A percentile compares a stretch with the other conserved stretches of the same genome.
These are phyloP conservation scores for Backusella mclennaniae DNA, from an alignment of 192 early-diverging fungal species.

Conservation along the genomic window DNA sequence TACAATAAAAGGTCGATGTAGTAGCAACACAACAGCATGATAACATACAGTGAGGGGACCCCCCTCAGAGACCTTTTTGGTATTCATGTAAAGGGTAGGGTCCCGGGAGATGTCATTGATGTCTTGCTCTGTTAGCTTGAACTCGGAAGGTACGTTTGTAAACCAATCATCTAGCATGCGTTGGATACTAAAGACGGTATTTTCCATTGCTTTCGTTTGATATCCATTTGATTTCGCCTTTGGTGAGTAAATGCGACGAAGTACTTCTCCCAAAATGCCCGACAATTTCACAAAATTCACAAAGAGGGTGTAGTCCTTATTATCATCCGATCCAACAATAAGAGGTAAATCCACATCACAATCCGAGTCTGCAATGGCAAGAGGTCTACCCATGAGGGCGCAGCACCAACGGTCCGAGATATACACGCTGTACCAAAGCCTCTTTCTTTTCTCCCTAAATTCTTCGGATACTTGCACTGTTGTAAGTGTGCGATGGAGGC, in stretches of 20 bases:
- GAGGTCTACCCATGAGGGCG: constrained; percentile 38
- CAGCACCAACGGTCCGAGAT: constrained; percentile 63
- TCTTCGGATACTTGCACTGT: constrained; percentile 40
- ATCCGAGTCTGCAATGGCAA: constrained; percentile 45
- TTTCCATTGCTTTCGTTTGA: constrained; percentile 10
- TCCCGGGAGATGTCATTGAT: neutral
- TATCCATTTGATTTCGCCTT: constrained; percentile 27
- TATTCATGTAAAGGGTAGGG: neutral
- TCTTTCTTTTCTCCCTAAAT: constrained; percentile 58
- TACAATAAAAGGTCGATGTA: constrained; percentile 36
- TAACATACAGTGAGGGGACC: constrained; percentile 31
- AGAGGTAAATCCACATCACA: constrained; percentile 37
- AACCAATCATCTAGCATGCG: constrained; percentile 32
- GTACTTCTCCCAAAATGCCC: constrained; percentile 32
- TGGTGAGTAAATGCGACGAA: constrained; percentile 36
- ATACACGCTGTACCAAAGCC: constrained; percentile 73
- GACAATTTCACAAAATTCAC: constrained; percentile 33
- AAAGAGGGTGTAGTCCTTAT: constrained; percentile 21
- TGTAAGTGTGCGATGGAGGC: constrained; percentile 65
- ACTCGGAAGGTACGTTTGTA: constrained; percentile 13
- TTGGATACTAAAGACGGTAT: constrained; percentile 27
- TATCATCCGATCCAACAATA: constrained; percentile 1
- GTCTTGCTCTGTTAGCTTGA: constrained; percentile 12
- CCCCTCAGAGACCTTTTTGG: constrained; percentile 7
- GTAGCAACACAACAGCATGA: constrained; percentile 30